Evolutionary conservation across 2,329 filamentous ascomycete genomes (phyloP), one percentile per base, ranked within the genome.

Genomic region (Botrytis cinerea): DNA sequence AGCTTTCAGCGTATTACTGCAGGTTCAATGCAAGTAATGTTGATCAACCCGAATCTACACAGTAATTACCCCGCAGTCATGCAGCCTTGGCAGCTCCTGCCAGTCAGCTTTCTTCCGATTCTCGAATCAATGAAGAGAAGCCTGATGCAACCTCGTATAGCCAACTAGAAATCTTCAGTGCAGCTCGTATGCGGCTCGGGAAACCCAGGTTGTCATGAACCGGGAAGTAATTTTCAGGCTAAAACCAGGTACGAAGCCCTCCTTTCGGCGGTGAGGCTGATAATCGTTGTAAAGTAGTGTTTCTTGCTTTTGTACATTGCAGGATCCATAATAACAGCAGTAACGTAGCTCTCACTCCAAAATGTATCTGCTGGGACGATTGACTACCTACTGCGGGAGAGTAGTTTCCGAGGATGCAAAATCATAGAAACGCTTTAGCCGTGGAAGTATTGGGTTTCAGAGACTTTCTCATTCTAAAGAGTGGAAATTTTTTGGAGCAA

Each of bases 61-160:
- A 43, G 38, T 18, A 38, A 57, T 68, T 32, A 43, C 48, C 48
- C 66, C 48, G 66, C 35, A 40, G 18, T 43, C 35, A 18, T 68
- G 48, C 48, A 68, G 48, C 66, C 35, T 68, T 57, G 48, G 48
- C 66, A 45, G 57, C 38, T 48, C 66, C n/a, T 54, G 25, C 35
- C 5, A 68, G 46, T 35, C 16, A 68, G 32, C 46, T 25, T 40
- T 40, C 14, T 40, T 18, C 35, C 4, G 6, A 40, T 54, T 51
- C 25, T 57, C 35, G 16, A 68, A 57, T 57, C 46, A n/a, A 18
- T 51, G 45, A 66, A 67, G 63, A 68, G 25, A 68, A 40, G 2
- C 18, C 35, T 32, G 46, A 68, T 68, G 64, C 5, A 43, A 68
- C 66, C 48, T 57, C 66, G 66, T 68, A 68, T 68, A 68, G 35